Conservation (phyloP, 129 eudicot genomes). For the Calendula officinalis region DNA sequence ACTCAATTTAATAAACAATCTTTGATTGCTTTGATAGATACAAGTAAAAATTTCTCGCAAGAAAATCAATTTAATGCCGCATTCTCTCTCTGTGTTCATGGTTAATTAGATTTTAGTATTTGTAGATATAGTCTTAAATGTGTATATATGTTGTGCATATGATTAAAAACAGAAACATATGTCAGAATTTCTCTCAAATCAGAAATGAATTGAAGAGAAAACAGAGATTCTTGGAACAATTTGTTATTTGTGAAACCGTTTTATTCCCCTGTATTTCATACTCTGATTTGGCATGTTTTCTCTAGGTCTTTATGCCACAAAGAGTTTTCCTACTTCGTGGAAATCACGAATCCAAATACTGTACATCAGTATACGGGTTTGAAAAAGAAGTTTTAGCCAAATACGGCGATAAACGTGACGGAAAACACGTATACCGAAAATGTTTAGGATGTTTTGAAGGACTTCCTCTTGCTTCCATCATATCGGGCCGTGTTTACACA, state of each 20-base stretch:
- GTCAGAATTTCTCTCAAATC: not conserved
- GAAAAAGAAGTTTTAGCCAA: slow-evolving; percentile 82
- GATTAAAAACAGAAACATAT: not conserved
- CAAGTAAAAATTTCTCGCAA: not conserved
- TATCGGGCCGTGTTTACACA: slow-evolving; percentile 84
- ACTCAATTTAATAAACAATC: too few relatives aligned
- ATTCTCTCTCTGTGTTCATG: not conserved
- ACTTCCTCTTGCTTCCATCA: slow-evolving; percentile 92
- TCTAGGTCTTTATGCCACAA: slow-evolving; percentile 78
- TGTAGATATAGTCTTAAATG: not conserved
- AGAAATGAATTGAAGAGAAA: not conserved
- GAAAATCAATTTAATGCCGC: not conserved
- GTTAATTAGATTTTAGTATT: not conserved
- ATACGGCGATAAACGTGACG: slow-evolving; percentile 62
- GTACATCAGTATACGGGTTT: slow-evolving; percentile 93
- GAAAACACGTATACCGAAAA: slow-evolving; percentile 88
- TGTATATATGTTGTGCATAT: not conserved
- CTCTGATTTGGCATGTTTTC: slow-evolving; percentile 19
- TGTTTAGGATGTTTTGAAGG: slow-evolving; percentile 98
- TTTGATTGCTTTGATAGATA: not conserved
- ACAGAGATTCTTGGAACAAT: slow-evolving; percentile 1
- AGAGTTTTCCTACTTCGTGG: slow-evolving; percentile 95
- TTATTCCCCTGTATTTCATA: not conserved
- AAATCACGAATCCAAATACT: slow-evolving; percentile 93
- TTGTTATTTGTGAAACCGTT: not conserved